Evolutionary conservation across 768 basidiomycete species (phyloP), one percentile per base, ranked within the genome.

Genomic region (Collybiopsis luxurians): DNA sequence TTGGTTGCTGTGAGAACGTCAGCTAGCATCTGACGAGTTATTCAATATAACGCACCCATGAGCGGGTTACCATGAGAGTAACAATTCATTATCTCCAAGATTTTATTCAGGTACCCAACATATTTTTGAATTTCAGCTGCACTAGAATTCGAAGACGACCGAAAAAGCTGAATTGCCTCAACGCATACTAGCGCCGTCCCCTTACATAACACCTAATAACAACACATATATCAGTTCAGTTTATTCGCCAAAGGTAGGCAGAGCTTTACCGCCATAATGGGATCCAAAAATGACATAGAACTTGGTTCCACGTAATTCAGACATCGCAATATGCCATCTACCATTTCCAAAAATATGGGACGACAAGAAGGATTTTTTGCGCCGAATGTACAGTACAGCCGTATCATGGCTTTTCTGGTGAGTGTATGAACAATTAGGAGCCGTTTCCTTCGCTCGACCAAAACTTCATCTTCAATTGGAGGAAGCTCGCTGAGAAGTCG

Each of bases 31-130:
- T 3, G 17, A 36, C 19, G 28, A 1, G 4, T 40, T 11, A 2
- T 10, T 21, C 53, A 31, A 52, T n/a, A 26, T 27, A 23, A 55
- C 54, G 7, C 34, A 55, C 54, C 36, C 54, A 55, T 55, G 28
- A 55, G 24, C 28, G 45, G 43, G 47, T 27, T 31, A 19, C 30
- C 27, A 13, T 4, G 4, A 24, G 45, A 27, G 26, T 19, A 28
- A 1, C 45, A 30, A 26, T 26, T 24, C 54, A 55, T 47, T 12
- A 39, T 38, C 2, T 17, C 9, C 28, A 24, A 45, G 5, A 55
- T 27, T 36, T 30, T 31, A 11, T 47, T 38, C 43, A 55, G 26
- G 13, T 15, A 4, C 9, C 17, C 12, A 13, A 12, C 28, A 11
- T 34, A 17, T 12, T 39, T 39, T 11, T 36, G 45, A 5, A 45